Percentiles rank a stretch among this genome's conserved stretches.
These are phyloP conservation scores for Hibiscus tridactylites DNA, from an alignment of 345 rosid genomes.

Conservation along the genomic window DNA sequence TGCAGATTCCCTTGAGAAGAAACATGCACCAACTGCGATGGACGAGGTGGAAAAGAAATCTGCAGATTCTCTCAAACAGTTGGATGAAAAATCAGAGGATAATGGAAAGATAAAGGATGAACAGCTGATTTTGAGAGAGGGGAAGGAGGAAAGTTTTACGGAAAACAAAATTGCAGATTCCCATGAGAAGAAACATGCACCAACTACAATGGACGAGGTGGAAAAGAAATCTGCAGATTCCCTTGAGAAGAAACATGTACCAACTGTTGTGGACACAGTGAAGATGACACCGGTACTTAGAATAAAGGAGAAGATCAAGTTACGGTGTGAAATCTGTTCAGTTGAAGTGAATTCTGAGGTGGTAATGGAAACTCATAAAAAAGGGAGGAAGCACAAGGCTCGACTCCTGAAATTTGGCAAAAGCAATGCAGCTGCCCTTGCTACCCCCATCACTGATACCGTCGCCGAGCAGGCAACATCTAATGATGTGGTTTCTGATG, in stretches of 20 bases:
- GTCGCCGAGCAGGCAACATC: background rate
- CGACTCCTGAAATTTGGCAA: conserved; percentile 14
- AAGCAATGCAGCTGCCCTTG: conserved; percentile 1
- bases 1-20: too few relatives aligned
- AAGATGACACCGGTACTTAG: conserved; percentile 6
- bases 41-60: too few relatives aligned
- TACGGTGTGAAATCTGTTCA: conserved; percentile 52
- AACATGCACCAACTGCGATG: too few relatives aligned
- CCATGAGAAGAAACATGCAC: background rate
- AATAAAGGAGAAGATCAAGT: conserved; percentile 14
- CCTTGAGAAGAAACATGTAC: background rate
- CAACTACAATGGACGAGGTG: background rate
- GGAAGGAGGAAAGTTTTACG: background rate
- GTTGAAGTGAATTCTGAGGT: conserved; percentile 21
- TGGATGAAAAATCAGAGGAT: conserved; percentile 11
- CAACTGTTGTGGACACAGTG: background rate
- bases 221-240: background rate
- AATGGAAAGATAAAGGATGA: background rate
- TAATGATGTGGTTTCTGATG: background rate
- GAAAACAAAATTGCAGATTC: background rate
- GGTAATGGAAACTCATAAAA: conserved; percentile 38
- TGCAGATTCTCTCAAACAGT: conserved; percentile 5
- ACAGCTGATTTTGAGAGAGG: background rate
- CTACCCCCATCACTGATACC: background rate
- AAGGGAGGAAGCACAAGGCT: conserved; percentile 47